A percentile compares a stretch with the other conserved stretches of the same genome.
phyloP scores from a whole-genome alignment of 1,284 basidiomycete species.

The Ustilago esculenta region DNA sequence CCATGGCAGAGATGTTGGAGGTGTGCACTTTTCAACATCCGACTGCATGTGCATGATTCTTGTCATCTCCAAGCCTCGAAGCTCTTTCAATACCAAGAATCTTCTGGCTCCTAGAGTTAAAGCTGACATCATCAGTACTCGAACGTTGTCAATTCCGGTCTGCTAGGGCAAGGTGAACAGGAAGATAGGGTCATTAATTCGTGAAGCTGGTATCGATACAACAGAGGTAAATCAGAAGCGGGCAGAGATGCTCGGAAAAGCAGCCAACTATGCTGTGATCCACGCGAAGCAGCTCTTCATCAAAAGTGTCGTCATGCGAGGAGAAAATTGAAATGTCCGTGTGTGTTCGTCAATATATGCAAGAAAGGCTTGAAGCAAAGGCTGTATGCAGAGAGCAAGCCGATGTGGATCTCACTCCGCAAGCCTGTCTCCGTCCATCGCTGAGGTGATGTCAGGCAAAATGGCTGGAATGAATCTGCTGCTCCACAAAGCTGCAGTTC shows the following conservation, averaged over 20 bases:
- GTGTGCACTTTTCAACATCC: constrained; percentile 25
- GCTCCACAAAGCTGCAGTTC: no score
- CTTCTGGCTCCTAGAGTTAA: no score
- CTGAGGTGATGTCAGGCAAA: no score
- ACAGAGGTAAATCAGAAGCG: constrained; percentile 1
- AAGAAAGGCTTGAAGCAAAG: no score
- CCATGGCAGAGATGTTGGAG: constrained; percentile 16
- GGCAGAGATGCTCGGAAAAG: not conserved
- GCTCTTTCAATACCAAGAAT: not conserved
- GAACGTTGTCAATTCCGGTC: no score
- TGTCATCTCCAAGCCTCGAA: not conserved
- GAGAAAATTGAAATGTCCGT: constrained; percentile 12
- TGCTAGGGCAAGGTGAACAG: no score
- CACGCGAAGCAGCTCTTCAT: not conserved
- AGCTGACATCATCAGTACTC: no score
- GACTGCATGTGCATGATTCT: constrained; percentile 2
- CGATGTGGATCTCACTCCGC: no score
- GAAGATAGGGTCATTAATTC: constrained; percentile 18
- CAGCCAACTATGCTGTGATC: constrained; percentile 2
- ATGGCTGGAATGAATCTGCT: no score
- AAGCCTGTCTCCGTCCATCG: no score
- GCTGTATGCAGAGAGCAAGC: no score
- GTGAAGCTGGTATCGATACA: constrained; percentile 26
- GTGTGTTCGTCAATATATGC: no score
- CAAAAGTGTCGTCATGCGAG: not conserved